phyloP scores from a whole-genome alignment of 495 filamentous ascomycete genomes.

The Penicillium maclennaniae region DNA sequence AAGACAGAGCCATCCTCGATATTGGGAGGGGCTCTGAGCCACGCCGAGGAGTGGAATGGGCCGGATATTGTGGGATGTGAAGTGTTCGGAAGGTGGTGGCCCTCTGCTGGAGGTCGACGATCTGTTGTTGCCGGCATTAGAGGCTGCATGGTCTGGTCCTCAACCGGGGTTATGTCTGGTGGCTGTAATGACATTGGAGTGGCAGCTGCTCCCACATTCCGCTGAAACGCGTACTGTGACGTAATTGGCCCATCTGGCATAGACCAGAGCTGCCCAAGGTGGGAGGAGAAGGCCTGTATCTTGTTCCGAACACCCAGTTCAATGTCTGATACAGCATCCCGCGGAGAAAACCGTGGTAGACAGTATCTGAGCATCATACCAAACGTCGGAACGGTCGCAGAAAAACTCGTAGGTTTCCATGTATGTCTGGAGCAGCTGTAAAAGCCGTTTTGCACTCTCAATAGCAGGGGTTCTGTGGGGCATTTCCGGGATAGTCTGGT shows the following conservation, averaged over 20 bases:
- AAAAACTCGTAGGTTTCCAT: constrained; percentile 39
- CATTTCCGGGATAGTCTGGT: constrained; percentile 20
- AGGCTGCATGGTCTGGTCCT: constrained; percentile 7
- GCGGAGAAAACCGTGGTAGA: constrained; percentile 10
- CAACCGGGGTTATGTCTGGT: constrained; percentile 2
- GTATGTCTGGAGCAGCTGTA: constrained; percentile 33
- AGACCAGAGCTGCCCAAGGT: constrained; percentile 34
- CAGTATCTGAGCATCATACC: constrained; percentile 32
- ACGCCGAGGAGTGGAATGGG: constrained; percentile 27
- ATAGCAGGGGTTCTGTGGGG: constrained; percentile 25
- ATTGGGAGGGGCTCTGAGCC: constrained; percentile 30
- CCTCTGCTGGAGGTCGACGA: not conserved
- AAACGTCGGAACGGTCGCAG: constrained; percentile 35
- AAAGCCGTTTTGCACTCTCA: constrained; percentile 32
- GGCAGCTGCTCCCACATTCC: constrained; percentile 1
- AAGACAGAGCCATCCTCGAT: constrained; percentile 29
- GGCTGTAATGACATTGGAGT: constrained; percentile 13
- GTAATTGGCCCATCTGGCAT: constrained; percentile 10
- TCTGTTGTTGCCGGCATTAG: constrained; percentile 1
- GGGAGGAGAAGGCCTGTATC: constrained; percentile 29
- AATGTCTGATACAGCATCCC: constrained; percentile 18
- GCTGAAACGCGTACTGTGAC: not conserved
- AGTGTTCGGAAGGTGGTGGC: constrained; percentile 4
- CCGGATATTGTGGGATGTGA: constrained; percentile 16
- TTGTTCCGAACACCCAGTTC: constrained; percentile 30